These are phyloP conservation scores for Chalciporus piperatus DNA, from an alignment of 768 basidiomycete genomes.

Conservation along the genomic window DNA sequence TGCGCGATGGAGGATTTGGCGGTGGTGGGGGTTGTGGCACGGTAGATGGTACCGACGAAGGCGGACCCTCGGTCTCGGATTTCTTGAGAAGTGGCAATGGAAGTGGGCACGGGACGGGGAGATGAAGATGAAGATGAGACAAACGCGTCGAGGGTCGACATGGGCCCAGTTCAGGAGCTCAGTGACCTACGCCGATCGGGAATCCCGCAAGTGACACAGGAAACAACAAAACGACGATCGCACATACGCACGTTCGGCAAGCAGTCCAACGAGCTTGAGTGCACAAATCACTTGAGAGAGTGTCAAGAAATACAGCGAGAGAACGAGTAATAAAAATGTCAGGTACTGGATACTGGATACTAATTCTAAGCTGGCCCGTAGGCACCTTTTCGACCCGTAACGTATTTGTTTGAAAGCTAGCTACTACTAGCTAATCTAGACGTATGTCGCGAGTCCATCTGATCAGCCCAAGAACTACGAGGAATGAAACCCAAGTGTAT, in stretches of 20 bases:
- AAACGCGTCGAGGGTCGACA: constrained; percentile 53
- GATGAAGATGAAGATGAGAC: constrained; percentile 41
- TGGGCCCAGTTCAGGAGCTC: no score
- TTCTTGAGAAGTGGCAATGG: constrained; percentile 63
- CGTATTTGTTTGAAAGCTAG: constrained; percentile 3
- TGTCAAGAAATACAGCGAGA: constrained; percentile 1
- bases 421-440: background rate
- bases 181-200: no score
- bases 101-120: constrained; percentile 29
- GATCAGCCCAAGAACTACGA: background rate
- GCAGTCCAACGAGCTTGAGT: background rate
- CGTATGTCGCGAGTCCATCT: background rate
- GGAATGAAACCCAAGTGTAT: background rate
- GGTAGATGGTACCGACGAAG: constrained; percentile 65
- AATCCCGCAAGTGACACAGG: no score
- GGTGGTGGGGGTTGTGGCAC: constrained; percentile 40
- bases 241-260: no score
- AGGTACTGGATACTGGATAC: background rate
- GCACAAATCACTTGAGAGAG: no score
- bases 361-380: constrained; percentile 1
- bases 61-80: constrained; percentile 72
- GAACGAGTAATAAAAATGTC: constrained; percentile 1
- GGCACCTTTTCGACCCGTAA: constrained; percentile 1
- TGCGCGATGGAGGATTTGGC: background rate
- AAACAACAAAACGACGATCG: background rate